Evolutionary conservation across 164 flowering plant species (phyloP), one percentile per base, ranked within the genome.

Genomic region (Tetracentron sinense): DNA sequence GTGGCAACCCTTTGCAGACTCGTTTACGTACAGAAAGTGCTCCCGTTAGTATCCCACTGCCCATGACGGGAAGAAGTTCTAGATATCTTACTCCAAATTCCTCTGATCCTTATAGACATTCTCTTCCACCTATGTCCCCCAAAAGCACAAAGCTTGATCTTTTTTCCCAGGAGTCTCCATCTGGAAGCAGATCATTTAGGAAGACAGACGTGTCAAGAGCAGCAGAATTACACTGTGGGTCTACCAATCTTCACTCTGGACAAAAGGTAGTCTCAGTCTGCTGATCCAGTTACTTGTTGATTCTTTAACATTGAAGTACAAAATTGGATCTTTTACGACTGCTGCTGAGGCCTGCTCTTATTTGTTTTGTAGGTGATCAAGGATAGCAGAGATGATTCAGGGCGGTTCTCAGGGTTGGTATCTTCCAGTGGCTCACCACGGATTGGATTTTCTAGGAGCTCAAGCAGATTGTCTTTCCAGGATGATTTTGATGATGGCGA

Each of bases 121-220:
- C 82, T 63, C 88, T 92, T 56, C 97, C 97, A 11, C 98, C 98
- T 62, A 56, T 74, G 14, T 92, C 98, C 38, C 92, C 96, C 28
- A 83, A 84, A 76, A 78, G 78, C 78, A 61, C 69, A 22, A 88
- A 58, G 70, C 72, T 62, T 51, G 92, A 85, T 56, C 66, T 69
- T 60, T 81, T 85, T 42, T 83, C 86, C 26, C 91, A 85, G 65
- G 90, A 85, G 31, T 92, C 92, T 67, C 80, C 89, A 26, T 86
- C 92, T 26, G 86, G 82, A 54, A 77, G 76, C 60, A 81, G 84
- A 62, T 82, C 83, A 62, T 77, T 76, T 58, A 80, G 92, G 72
- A 89, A 72, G 76, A 55, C 52, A 35, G 90, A 86, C 49, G 67
- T 69, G 7, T 67, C 69, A 47, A 83, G 81, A 72, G 42, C 67